Conservation (phyloP, 352 stramenopile genomes). For the Pythium dissotocum region DNA sequence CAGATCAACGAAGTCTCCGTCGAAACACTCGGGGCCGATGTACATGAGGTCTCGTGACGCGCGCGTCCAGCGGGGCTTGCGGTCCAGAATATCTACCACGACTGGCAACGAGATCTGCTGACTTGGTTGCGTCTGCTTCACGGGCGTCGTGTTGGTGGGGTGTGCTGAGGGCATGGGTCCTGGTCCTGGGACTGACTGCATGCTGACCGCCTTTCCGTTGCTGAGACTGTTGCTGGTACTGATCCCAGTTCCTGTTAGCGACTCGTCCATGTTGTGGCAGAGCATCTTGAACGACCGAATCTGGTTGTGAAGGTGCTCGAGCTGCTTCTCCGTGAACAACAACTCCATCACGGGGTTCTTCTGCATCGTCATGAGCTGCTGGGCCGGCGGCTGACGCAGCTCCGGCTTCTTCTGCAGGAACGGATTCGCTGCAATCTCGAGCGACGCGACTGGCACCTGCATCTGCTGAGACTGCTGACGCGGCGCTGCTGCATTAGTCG, state of each 20-base stretch:
- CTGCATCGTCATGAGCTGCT: slow-evolving; percentile 42
- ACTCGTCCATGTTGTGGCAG: slow-evolving; percentile 82
- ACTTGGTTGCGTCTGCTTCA: not conserved
- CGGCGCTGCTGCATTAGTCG: not conserved
- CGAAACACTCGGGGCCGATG: slow-evolving; percentile 61
- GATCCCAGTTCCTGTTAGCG: slow-evolving; percentile 22
- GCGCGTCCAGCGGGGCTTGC: slow-evolving; percentile 69
- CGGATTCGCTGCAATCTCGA: slow-evolving; percentile 56
- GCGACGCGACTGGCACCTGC: slow-evolving; percentile 11
- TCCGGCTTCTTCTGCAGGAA: slow-evolving; percentile 69
- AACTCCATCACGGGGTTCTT: slow-evolving; percentile 39
- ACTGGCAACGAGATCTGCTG: slow-evolving; percentile 3
- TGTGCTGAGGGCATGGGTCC: not conserved
- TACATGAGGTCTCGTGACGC: slow-evolving; percentile 51
- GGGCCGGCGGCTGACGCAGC: slow-evolving; percentile 28
- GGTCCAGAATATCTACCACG: slow-evolving; percentile 34
- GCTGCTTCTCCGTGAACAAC: slow-evolving; percentile 85
- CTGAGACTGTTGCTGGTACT: not conserved
- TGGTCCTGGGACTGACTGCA: not conserved
- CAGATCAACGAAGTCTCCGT: slow-evolving; percentile 65
- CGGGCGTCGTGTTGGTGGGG: not conserved
- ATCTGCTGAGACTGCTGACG: not conserved
- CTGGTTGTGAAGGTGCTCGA: slow-evolving; percentile 85
- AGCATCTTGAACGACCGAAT: slow-evolving; percentile 84
- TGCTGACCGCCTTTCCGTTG: not conserved